Percentiles rank a stretch among this genome's conserved stretches.
phyloP scores from a whole-genome alignment of 306 rosid species.

The Vigna nakashimae region DNA sequence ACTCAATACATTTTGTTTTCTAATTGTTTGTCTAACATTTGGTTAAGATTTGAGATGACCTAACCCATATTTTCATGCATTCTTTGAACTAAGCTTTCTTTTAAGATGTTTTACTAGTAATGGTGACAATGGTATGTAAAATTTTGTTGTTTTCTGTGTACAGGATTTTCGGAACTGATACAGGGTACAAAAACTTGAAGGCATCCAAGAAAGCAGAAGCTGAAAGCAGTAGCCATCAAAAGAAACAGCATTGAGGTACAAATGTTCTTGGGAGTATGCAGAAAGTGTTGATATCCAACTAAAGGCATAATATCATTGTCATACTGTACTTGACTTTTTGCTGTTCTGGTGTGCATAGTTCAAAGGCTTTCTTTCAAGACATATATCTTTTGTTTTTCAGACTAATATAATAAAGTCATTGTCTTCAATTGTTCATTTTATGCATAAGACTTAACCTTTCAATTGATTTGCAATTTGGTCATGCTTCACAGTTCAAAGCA shows the following conservation, averaged over 20 bases:
- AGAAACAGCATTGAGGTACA: slow-evolving; percentile 32
- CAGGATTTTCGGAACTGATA: slow-evolving; percentile 88
- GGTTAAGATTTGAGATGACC: slow-evolving; percentile 14
- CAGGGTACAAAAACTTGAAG: slow-evolving; percentile 80
- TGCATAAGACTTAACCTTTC: slow-evolving; percentile 6
- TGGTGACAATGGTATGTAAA: slow-evolving; percentile 16
- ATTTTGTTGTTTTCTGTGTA: neutral
- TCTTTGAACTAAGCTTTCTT: neutral
- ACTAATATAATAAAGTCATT: neutral
- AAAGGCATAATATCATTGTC: neutral
- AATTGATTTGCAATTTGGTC: neutral
- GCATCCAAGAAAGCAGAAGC: slow-evolving; percentile 58
- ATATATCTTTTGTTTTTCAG: slow-evolving; percentile 27
- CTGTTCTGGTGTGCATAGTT: slow-evolving; percentile 30
- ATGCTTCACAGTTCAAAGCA: neutral
- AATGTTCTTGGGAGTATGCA: slow-evolving; percentile 15
- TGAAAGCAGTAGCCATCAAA: slow-evolving; percentile 54
- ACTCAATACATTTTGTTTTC: neutral
- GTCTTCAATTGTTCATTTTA: slow-evolving; percentile 2
- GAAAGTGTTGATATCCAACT: slow-evolving; percentile 35
- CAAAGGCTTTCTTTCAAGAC: slow-evolving; percentile 12
- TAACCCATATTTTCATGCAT: slow-evolving; percentile 4
- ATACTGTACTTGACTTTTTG: slow-evolving; percentile 25
- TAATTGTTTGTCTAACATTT: neutral
- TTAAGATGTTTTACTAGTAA: neutral